Percentiles rank a stretch among this genome's conserved stretches.
Conservation (phyloP, 495 filamentous ascomycete species). For the Talaromyces thailandensis region DNA sequence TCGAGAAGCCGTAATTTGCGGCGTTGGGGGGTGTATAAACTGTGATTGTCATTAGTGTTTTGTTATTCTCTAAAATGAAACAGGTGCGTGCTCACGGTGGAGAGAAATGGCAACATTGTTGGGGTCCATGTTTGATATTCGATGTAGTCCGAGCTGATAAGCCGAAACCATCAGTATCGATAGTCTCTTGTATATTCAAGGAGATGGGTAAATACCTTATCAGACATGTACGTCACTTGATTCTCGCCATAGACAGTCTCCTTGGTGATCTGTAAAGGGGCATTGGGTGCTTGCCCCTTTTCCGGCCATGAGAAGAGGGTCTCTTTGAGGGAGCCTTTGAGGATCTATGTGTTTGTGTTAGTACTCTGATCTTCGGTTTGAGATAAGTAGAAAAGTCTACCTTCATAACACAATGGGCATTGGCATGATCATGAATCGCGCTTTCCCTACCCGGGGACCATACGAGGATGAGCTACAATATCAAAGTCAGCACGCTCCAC, state of each 20-base stretch:
- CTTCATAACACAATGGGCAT: constrained; percentile 69
- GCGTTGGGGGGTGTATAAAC: constrained; percentile 91
- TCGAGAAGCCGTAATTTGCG: constrained; percentile 59
- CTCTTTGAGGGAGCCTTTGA: constrained; percentile 70
- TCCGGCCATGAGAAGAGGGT: constrained; percentile 71
- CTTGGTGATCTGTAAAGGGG: constrained; percentile 30
- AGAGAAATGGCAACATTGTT: constrained; percentile 73
- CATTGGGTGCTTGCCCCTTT: constrained; percentile 37
- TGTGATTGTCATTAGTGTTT: constrained; percentile 13
- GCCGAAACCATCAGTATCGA: not conserved
- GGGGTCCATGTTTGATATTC: constrained; percentile 63
- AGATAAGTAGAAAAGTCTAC: constrained; percentile 15
- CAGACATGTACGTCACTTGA: constrained; percentile 77
- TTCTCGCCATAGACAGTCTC: constrained; percentile 45
- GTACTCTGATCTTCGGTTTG: not conserved
- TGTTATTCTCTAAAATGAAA: not conserved
- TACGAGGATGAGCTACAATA: constrained; percentile 67
- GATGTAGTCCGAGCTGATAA: constrained; percentile 65
- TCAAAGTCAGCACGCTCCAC: constrained; percentile 5
- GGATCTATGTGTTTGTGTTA: constrained; percentile 37
- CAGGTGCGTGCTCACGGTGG: constrained; percentile 50
- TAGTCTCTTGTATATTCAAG: not conserved
- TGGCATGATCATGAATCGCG: constrained; percentile 81
- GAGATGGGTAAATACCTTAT: constrained; percentile 36
- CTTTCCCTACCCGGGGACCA: constrained; percentile 85